Evolutionary conservation across 257 asterid species (phyloP).

Genomic region (Nicotiana sylvestris): DNA sequence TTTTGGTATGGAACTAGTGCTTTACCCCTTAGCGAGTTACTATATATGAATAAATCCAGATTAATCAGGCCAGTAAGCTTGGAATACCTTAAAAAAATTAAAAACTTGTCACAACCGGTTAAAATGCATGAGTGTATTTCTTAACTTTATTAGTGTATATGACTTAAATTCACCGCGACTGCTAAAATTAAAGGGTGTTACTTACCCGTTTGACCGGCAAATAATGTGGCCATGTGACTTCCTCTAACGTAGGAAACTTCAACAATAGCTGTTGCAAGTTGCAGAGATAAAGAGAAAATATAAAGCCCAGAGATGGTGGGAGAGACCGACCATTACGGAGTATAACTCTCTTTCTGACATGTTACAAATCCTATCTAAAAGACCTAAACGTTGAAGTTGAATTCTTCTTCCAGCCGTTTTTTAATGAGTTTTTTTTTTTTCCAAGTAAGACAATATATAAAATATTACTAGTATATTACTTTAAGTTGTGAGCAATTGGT

Average conservation of each 20-base stretch:
- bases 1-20: not conserved
- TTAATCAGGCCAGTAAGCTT: not conserved
- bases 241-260: slow-evolving; percentile 27
- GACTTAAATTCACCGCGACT: not conserved
- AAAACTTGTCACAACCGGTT: no score
- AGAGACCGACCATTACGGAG: slow-evolving; percentile 39
- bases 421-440: not conserved
- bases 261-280: slow-evolving; percentile 17
- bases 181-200: not conserved
- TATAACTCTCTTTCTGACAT: slow-evolving; percentile 18
- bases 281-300: slow-evolving; percentile 5
- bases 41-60: not conserved
- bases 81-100: no score
- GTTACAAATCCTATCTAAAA: slow-evolving; percentile 25
- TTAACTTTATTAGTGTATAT: no score
- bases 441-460: not conserved
- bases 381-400: slow-evolving; percentile 94
- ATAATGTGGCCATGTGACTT: slow-evolving; percentile 36
- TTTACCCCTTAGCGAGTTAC: not conserved
- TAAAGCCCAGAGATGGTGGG: not conserved
- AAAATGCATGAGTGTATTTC: no score
- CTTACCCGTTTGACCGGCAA: slow-evolving; percentile 49
- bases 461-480: not conserved
- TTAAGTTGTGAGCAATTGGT: slow-evolving; percentile 33
- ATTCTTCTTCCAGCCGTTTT: slow-evolving; percentile 43